Base-by-base conservation (phyloP, 441 rosid species). In the Hura crepitans region DNA sequence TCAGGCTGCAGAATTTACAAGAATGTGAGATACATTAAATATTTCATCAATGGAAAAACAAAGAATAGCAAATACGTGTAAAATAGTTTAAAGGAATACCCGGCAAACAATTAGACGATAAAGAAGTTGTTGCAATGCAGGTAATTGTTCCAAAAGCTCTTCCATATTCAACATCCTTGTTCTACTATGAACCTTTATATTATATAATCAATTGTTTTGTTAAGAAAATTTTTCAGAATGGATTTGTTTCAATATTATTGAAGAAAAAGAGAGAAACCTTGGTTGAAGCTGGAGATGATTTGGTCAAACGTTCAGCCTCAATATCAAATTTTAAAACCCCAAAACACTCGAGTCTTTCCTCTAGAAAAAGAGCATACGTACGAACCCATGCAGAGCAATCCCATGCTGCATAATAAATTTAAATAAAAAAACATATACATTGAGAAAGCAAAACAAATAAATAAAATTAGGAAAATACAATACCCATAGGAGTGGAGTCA, bases 371-470 rank as follows among this genome's bases (percentile, higher is more conserved):
- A 20, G 93, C 90, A 72, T 88, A 90, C 1, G 90, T 81, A 22
- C 96, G 77, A 22, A 83, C 87, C 96, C 96, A 90, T 4, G 92
- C 90, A 5, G 93, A 90, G 74, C 92, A 88, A 79, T 90, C 96
- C 93, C 96, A 90, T 28, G 96, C 96, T 90, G 78, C 70, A 7
- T 22, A 47, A 37, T 4, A 10, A 3, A 25, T 46, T 12, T 27
- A 6, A n/a, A 6, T 22, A 3, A 17, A 43, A 12, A 10, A 62
- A 23, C 8, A 11, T 18, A 57, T 13, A 25, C 5, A 6, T 30
- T 23, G 1, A 57, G 4, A 23, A 35, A 7, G 17, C 2, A 27
- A n/a, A 43, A 27, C 0, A 39, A 14, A 53, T 7, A 12, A 45
- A 30, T 0, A 33, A 13, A n/a, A n/a, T 42, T 43, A 12, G 5